A percentile compares a stretch with the other conserved stretches of the same genome.
Evolutionary conservation across 1,284 basidiomycete species (phyloP).

Genomic region (Trichosporon sp.): DNA sequence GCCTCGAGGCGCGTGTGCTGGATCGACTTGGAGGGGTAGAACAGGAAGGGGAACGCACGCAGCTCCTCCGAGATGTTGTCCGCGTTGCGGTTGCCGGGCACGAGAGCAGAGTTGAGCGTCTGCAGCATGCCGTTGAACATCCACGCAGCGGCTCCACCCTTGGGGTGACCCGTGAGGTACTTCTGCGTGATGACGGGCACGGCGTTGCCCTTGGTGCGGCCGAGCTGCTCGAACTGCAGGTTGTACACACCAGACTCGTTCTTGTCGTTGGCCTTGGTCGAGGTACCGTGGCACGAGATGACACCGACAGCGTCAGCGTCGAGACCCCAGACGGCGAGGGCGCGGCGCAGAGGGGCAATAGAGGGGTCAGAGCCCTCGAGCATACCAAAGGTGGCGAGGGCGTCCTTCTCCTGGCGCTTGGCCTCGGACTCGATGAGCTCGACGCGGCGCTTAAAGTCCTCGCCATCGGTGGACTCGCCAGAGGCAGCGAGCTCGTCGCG

Average conservation of each 20-base stretch:
- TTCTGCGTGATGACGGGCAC: slow-evolving; percentile 97
- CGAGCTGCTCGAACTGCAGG: slow-evolving; percentile 79
- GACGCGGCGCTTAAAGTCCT: slow-evolving; percentile 67
- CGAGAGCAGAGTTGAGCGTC: slow-evolving; percentile 73
- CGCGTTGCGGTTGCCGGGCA: slow-evolving; percentile 96
- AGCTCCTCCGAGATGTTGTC: slow-evolving; percentile 94
- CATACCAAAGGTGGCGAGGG: slow-evolving; percentile 85
- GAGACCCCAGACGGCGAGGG: slow-evolving; percentile 92
- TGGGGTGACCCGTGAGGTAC: slow-evolving; percentile 89
- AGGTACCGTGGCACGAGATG: slow-evolving; percentile 62
- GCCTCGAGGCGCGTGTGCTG: slow-evolving; percentile 86
- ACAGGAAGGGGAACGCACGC: slow-evolving; percentile 79
- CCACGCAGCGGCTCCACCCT: slow-evolving; percentile 97
- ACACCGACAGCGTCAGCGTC: slow-evolving; percentile 78
- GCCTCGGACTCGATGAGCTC: slow-evolving; percentile 84
- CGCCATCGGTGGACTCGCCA: slow-evolving; percentile 56
- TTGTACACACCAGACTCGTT: slow-evolving; percentile 98
- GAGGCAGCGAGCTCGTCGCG: slow-evolving; percentile 64
- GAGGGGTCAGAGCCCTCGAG: slow-evolving; percentile 78
- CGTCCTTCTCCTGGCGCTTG: slow-evolving; percentile 81
- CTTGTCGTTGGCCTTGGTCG: slow-evolving; percentile 95
- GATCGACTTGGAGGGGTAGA: slow-evolving; percentile 96
- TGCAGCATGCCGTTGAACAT: slow-evolving; percentile 91
- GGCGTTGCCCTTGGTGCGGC: slow-evolving; percentile 86
- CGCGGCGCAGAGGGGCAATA: slow-evolving; percentile 84